Base-by-base conservation (phyloP, 768 basidiomycete genomes). In the Termitomyces sp. region DNA sequence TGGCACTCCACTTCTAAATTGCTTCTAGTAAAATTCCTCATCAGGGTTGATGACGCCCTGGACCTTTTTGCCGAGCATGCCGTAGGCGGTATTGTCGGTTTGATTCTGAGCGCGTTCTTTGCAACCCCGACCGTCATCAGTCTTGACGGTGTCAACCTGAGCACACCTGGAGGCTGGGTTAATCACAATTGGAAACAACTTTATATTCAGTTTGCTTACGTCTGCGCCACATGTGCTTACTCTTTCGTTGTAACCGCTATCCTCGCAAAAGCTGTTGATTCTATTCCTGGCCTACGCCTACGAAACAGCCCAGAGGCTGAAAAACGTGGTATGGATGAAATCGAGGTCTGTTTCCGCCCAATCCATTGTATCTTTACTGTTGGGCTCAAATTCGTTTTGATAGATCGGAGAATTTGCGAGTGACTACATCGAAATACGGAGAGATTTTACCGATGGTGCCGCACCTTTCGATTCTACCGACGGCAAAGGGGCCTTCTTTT, bases 31-130 rank as follows among this genome's bases (percentile, higher is more conserved):
- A 90, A 91, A 71, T 79, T 80, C 61, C 64, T 88, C 34, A 58
- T 94, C 53, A 72, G 75, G 17, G 81, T 94, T 54, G 94, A 97
- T 67, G 94, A 96, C 65, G 85, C 92, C 0, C 85, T 97, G 49
- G 94, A 98, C 78, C 80, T 94, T 44, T 95, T 93, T 68, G 93
- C 94, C 17, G 86, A 91, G 64, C 94, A 97, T 75, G 94, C 88
- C 37, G 73, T 95, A 40, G 92, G 91, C 7, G 91, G 92, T 25
- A 82, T 91, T 40, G 71, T 90, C 51, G 94, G 91, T 42, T 77
- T 90, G 16, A 66, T 91, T 47, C 60, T 79, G 61, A 93, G 89
- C 55, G 91, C 73, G 16, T 78, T 94, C 63, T 92, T 94, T 63
- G 92, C 86, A 16, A 82, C 86, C 21, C 71, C 72, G 5, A 72